Evolutionary conservation across 306 rosid species (phyloP).

Genomic region (Cucumis sativus): Cucumber_9930_V3 NC_026656.2:17634001-17634500

Average conservation of each 20-base stretch:
- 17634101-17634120: not conserved
- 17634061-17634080: too few species aligned
- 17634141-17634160: not conserved
- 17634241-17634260: not conserved
- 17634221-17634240: not conserved
- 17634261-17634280: not conserved
- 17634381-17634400: slow-evolving; percentile 96
- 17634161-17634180: not conserved
- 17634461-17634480: slow-evolving; percentile 1
- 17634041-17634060: not conserved
- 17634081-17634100: too few species aligned
- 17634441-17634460: not conserved
- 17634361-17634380: slow-evolving; percentile 93
- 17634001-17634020: not conserved
- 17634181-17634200: not conserved
- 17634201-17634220: not conserved
- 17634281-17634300: not conserved
- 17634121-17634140: not conserved
- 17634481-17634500: not conserved
- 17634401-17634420: slow-evolving; percentile 99
- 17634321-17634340: slow-evolving; percentile 93
- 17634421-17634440: not conserved
- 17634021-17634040: not conserved
- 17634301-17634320: slow-evolving; percentile 45
- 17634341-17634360: slow-evolving; percentile 92